These are phyloP conservation scores for Leishmania mexicana DNA, from an alignment of 208 protist genomes.

Conservation along the genomic window DNA sequence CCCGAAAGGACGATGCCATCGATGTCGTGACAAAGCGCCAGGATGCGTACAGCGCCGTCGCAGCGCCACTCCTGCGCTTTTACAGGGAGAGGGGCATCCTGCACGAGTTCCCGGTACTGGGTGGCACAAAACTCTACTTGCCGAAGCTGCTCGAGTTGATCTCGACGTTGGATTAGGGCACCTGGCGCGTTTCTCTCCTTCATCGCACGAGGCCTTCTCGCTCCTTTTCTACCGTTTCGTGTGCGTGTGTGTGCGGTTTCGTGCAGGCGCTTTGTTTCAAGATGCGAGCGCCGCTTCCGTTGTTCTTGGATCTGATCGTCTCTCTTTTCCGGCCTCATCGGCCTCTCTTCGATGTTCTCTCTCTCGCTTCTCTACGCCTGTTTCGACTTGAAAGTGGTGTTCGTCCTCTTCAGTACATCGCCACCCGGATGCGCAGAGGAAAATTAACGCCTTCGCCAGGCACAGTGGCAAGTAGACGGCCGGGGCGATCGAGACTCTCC, in stretches of 20 bases:
- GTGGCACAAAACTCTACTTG: constrained; percentile 65
- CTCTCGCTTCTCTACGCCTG: background rate
- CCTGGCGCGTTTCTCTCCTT: background rate
- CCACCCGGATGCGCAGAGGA: background rate
- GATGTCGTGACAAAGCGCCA: constrained; percentile 61
- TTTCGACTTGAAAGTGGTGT: background rate
- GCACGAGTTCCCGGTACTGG: constrained; percentile 70
- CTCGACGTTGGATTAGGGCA: constrained; percentile 10
- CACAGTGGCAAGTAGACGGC: background rate
- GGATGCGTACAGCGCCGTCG: constrained; percentile 59
- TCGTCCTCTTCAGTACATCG: background rate
- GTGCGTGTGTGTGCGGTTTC: background rate
- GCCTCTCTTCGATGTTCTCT: background rate
- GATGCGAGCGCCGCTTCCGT: background rate
- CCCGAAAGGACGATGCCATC: constrained; percentile 66
- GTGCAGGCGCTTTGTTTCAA: background rate
- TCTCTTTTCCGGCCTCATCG: background rate
- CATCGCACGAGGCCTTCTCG: background rate
- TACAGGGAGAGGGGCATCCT: constrained; percentile 66
- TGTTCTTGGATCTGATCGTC: background rate
- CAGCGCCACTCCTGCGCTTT: constrained; percentile 61
- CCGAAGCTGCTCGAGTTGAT: constrained; percentile 77
- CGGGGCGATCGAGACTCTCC: background rate
- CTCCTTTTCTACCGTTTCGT: background rate
- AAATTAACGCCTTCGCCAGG: background rate